Base-by-base conservation (phyloP, 2,329 filamentous ascomycete genomes). In the Cadophora luteo-olivacea region DNA sequence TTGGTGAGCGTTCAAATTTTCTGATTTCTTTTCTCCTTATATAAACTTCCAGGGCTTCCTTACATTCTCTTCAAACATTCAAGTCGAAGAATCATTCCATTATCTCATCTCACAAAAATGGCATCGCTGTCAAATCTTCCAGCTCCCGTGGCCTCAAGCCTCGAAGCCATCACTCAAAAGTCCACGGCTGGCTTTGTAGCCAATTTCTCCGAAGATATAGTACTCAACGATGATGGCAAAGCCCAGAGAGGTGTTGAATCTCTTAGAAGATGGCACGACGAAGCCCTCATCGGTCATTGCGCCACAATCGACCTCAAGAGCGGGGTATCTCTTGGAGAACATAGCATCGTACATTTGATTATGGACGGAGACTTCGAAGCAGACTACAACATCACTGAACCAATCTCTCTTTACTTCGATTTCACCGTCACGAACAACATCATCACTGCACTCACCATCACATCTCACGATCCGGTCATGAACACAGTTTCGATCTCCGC, bases 341-440 rank as follows among this genome's bases (percentile, higher is more conserved):
- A 48, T 22, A 64, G 32, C 16, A 48, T 68, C 52, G 22, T 68
- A 38, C 36, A 64, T n/a, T 19, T 70, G n/a, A 66, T 68, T 8
- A 70, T 68, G 68, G 68, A 70, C 32, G 69, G 64, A 24, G 64
- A 69, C 25, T 69, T 69, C 9, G 61, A 61, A 33, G 68, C 54
- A 12, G 60, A 66, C 16, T 66, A 69, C 54, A 51, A 61, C 22
- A 66, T 69, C 32, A 65, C 64, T 6, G 61, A 66, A 4, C 64
- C 68, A 2, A 64, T 67, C 25, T 16, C 41, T 24, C 60, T 69
- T 11, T 69, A 68, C 52, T 67, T 66, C 29, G 54, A 58, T 29
- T 66, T 69, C 48, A 16, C 22, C 9, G 14, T 69, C 52, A n/a
- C 58, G 22, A n/a, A 41, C 41, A 32, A 29, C 60, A 41, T 14